Evolutionary conservation across 2,329 filamentous ascomycete genomes (phyloP), one percentile per base, ranked within the genome.

Genomic region (Penicillium sp.): DNA sequence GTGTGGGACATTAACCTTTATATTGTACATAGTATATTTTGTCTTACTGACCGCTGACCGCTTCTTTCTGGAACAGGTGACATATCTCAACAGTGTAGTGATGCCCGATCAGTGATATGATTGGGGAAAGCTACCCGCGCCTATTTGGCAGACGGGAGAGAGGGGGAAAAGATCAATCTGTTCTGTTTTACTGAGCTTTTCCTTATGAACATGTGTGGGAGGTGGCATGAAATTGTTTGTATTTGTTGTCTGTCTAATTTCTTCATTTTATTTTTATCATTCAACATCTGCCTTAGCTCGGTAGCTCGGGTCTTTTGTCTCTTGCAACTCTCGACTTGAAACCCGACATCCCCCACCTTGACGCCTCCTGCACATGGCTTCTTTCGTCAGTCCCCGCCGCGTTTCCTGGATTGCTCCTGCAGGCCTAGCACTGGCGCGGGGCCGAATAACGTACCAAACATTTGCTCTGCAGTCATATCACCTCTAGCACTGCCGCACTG

Each of bases 81-180:
- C 85, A 30, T 89, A 88, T 72, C 71, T 91, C 57, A 91, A 91
- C 67, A 83, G 80, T 56, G 80, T 89, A 41, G 86, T 90, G 55
- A 89, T 89, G 87, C 88, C 88, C 3, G 88, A 91, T 67, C 80
- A 50, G 42, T 63, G 58, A 57, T 4, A 22, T 22, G 49, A 56
- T 56, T 53, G 38, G 43, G 30, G 38, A 42, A 28, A 43, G 25
- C 25, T 38, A 50, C 44, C 37, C 37, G 51, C 45, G 45, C 11
- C 37, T 50, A 54, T 31, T 30, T 42, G 37, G 30, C 19, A 36
- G 42, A 50, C 22, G 22, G 22, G 22, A 11, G 45, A 25, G 33
- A 41, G 16, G 9, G 42, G 36, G 11, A 12, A 48, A 33, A 50
- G 53, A 40, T 33, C 26, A 25, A 19, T 43, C 5, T 28, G 31